These are phyloP conservation scores for Phlyctochytrium planicorne DNA, from an alignment of 192 early-diverging fungal genomes.

Conservation along the genomic window DNA sequence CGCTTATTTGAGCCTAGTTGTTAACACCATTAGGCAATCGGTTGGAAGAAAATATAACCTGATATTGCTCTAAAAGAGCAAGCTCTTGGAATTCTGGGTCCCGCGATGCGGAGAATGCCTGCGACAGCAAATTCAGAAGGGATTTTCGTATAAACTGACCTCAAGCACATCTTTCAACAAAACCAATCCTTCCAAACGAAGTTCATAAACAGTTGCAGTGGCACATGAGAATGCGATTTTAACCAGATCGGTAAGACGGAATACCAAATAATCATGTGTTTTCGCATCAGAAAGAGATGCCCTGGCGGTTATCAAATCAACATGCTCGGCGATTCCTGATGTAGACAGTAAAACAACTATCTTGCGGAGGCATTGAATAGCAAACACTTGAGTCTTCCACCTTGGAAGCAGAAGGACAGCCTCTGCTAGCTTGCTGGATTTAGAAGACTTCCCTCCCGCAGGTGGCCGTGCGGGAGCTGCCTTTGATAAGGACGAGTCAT, in stretches of 20 bases:
- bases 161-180: slow-evolving; percentile 78
- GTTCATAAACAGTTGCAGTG: slow-evolving; percentile 67
- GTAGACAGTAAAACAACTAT: slow-evolving; percentile 61
- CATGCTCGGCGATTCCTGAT: slow-evolving; percentile 61
- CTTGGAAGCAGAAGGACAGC: slow-evolving; percentile 47
- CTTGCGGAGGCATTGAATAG: slow-evolving; percentile 68
- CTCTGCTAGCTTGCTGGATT: slow-evolving; percentile 18
- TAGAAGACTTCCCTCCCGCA: slow-evolving; percentile 2
- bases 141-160: slow-evolving; percentile 16
- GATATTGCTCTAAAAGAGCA: slow-evolving; percentile 84
- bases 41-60: slow-evolving; percentile 33
- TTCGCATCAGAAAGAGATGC: slow-evolving; percentile 8
- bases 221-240: slow-evolving; percentile 88
- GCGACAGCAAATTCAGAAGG: not conserved
- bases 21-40: not conserved
- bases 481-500: slow-evolving; percentile 29
- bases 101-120: slow-evolving; percentile 64
- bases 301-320: slow-evolving; percentile 65
- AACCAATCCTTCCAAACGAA: slow-evolving; percentile 76
- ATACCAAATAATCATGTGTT: slow-evolving; percentile 67
- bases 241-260: slow-evolving; percentile 80
- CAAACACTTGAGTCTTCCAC: slow-evolving; percentile 83
- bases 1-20: slow-evolving; percentile 81
- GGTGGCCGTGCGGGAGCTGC: slow-evolving; percentile 16
- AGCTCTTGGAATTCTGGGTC: slow-evolving; percentile 90